Evolutionary conservation across 495 filamentous ascomycete species (phyloP).

Genomic region (Opeltia flavorubescens): DNA sequence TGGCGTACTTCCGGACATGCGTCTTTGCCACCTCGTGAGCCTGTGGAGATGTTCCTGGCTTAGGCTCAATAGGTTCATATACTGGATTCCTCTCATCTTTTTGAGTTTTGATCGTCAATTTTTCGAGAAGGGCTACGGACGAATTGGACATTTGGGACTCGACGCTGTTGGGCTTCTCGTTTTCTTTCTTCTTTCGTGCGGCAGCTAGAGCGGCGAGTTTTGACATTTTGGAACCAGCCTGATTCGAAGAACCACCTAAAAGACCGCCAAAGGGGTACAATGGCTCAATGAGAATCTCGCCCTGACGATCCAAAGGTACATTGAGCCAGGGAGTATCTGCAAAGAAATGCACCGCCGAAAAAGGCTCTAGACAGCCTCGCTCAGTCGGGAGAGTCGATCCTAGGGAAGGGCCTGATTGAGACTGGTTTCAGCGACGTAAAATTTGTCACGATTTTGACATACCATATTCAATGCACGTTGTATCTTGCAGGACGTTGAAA

Average conservation of each 20-base stretch:
- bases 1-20: conserved; percentile 3
- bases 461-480: no score
- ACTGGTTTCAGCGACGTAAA: no score
- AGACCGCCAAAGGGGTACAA: conserved; percentile 46
- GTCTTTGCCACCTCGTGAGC: neutral
- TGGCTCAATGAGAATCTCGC: conserved; percentile 51
- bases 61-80: neutral
- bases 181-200: conserved; percentile 69
- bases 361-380: neutral
- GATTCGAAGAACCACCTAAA: conserved; percentile 56
- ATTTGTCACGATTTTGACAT: no score
- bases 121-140: conserved; percentile 12
- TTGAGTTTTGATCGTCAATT: conserved; percentile 6
- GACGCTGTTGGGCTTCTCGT: conserved; percentile 32
- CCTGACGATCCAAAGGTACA: conserved; percentile 52
- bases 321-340: conserved; percentile 76
- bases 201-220: conserved; percentile 84
- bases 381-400: neutral
- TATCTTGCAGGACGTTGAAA: no score
- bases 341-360: conserved; percentile 50
- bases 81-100: neutral
- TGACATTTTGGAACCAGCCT: conserved; percentile 53
- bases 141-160: neutral
- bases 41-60: neutral
- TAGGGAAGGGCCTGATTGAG: neutral